Base-by-base conservation (phyloP, 2,329 filamentous ascomycete genomes). In the Fusarium musae region DNA sequence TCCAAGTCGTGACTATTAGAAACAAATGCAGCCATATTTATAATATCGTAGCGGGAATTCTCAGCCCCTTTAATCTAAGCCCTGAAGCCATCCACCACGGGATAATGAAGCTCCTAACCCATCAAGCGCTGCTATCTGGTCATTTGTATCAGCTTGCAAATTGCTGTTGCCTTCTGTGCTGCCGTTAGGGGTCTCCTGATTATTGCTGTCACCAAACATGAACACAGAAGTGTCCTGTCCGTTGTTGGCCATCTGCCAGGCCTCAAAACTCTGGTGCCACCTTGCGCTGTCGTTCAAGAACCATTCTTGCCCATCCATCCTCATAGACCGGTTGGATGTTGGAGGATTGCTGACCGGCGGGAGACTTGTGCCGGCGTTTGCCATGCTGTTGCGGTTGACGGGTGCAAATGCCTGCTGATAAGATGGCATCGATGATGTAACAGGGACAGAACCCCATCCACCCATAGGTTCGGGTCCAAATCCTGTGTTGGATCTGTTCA, bases 221-320 rank as follows among this genome's bases (percentile, higher is more conserved):
- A 82, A 82, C 12, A 79, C 69, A 17, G 75, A 72, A 15, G 68
- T 75, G 30, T 76, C 70, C 40, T 79, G 69, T 6, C 73, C 74
- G 34, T 69, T 63, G 60, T 74, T 77, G 34, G 81, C 78, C 60
- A 85, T 78, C 39, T 84, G 85, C 88, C 88, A 90, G 6, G 83
- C 80, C 61, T 88, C 85, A 74, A 90, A 90, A 67, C 88, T 85
- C 61, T 89, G 87, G 65, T 90, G 87, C 87, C 88, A 89, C 67
- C 84, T 87, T 32, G 86, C 87, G 23, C 88, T 85, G 66, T 90
- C 88, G 59, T 85, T 88, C 26, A 90, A 78, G 73, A 89, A 88
- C 87, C 87, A 90, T 43, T 89, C 87, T 68, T 87, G 85, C 13
- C 85, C 85, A 67, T 89, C 87, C 49, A 89, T 80, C 10, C 81